phyloP scores from a whole-genome alignment of 2,329 filamentous ascomycete genomes.

The Cladophialophora yegresii region DNA sequence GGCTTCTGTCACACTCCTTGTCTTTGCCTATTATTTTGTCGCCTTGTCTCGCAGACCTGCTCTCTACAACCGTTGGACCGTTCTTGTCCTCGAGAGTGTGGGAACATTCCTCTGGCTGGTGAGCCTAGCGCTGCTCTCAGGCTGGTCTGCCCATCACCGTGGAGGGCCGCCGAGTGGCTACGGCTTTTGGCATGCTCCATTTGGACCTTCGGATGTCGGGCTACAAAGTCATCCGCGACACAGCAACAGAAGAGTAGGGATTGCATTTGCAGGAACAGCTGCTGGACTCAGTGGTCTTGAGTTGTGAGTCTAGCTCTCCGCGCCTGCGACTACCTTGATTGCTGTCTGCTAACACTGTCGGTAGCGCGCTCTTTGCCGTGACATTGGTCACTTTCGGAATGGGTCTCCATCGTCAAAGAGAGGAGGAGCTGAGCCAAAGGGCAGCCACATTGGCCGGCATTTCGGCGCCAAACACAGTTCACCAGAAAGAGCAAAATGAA shows the following conservation, averaged over 20 bases:
- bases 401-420: conserved; percentile 27
- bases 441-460: not conserved
- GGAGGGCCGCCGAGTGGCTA: conserved; percentile 16
- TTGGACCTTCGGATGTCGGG: conserved; percentile 20
- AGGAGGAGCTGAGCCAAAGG: not conserved
- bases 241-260: conserved; percentile 25
- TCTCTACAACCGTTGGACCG: conserved; percentile 33
- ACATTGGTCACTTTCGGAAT: conserved; percentile 31
- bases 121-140: conserved; percentile 25
- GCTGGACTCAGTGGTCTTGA: conserved; percentile 30
- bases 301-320: conserved; percentile 26
- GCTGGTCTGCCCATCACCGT: conserved; percentile 28
- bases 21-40: conserved; percentile 34
- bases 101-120: conserved; percentile 33
- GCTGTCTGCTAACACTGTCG: not conserved
- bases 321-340: not conserved
- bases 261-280: conserved; percentile 32
- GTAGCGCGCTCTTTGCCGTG: conserved; percentile 29
- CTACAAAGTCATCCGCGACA: conserved; percentile 18
- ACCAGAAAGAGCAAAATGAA: conserved; percentile 4
- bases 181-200: conserved; percentile 28
- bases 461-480: not conserved
- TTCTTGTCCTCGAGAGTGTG: conserved; percentile 32
- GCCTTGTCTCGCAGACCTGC: conserved; percentile 28
- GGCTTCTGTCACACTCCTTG: conserved; percentile 29